Percentiles rank a stretch among this genome's conserved stretches.
These are phyloP conservation scores for Copromyces sp. DNA, from an alignment of 495 filamentous ascomycete genomes.

Conservation along the genomic window DNA sequence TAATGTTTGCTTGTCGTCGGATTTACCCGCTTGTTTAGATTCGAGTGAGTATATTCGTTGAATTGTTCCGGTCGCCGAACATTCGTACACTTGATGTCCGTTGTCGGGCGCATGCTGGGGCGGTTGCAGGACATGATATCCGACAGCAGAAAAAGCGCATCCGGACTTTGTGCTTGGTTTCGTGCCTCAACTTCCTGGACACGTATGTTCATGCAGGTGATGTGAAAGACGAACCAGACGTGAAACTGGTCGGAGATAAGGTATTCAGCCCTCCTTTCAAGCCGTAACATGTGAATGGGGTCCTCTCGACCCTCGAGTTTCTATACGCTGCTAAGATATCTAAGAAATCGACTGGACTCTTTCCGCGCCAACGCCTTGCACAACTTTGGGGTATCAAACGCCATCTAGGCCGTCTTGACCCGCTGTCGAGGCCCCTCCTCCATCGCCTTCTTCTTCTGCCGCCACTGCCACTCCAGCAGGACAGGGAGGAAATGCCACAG, in stretches of 20 bases:
- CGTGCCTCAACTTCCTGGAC: neutral
- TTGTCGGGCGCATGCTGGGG: neutral
- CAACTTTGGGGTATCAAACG: neutral
- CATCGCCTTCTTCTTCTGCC: conserved; percentile 42
- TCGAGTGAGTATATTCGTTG: neutral
- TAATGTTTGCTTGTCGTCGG: no score
- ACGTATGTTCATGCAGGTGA: neutral
- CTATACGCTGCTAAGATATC: neutral
- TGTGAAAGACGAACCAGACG: neutral
- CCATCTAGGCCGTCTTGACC: conserved; percentile 12
- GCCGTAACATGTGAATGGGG: neutral
- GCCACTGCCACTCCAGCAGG: conserved; percentile 82
- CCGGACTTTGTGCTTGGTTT: neutral
- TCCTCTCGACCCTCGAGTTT: neutral
- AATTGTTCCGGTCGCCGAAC: neutral
- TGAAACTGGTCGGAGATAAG: neutral
- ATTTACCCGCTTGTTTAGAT: neutral
- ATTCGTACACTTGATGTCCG: neutral
- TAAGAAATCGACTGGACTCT: neutral
- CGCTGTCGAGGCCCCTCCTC: conserved; percentile 26
- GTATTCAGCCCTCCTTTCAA: neutral
- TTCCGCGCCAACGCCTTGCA: neutral
- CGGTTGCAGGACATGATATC: neutral
- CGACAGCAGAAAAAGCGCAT: neutral
- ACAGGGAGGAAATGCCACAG: conserved; percentile 91